Base-by-base conservation (phyloP, 2,329 filamentous ascomycete species). In the Calonectria honghensis region DNA sequence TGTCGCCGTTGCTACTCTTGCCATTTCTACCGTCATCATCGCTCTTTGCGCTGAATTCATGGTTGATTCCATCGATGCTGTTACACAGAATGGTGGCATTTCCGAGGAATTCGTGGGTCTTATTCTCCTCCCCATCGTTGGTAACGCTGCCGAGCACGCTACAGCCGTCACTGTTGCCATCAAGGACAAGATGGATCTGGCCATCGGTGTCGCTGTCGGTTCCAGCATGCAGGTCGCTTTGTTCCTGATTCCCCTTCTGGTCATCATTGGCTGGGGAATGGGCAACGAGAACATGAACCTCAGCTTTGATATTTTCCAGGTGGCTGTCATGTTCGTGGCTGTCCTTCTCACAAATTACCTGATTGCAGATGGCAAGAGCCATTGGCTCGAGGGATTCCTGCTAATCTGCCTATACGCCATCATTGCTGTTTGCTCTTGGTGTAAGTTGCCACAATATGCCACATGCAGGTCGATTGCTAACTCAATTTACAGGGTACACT, bases 301-400 rank as follows among this genome's bases (percentile, higher is more conserved):
- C 6, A 93, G 93, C 83, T 97, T 98, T 83, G 95, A 97, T 82
- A 93, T 93, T 0, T 98, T 98, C 88, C 95, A 98, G 86, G 93
- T 98, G 18, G 94, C 96, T 29, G 93, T 94, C 51, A 87, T 98
- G 51, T 97, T 98, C 79, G 94, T 97, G 16, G 93, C 95, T 2
- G 94, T 95, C 0, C 91, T 98, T 52, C 89, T 98, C 41, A 94
- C 96, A 73, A 98, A 97, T 83, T 98, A 97, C 82, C 86, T 98
- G 54, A 95, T 97, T 64, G 89, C 93, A 27, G 95, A 97, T 79
- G 95, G 95, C 37, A 92, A 95, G 83, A 96, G 93, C 76, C 95
- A 96, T 79, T 97, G 95, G 87, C 89, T 96, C 0, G 95, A 97
- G 84, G 95, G 95, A 3, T 91, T 92, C 74, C 85, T 96, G 73